A percentile compares a stretch with the other conserved stretches of the same genome.
phyloP scores from a whole-genome alignment of 495 filamentous ascomycete species.

The Saxophila tyrrhenica region DNA sequence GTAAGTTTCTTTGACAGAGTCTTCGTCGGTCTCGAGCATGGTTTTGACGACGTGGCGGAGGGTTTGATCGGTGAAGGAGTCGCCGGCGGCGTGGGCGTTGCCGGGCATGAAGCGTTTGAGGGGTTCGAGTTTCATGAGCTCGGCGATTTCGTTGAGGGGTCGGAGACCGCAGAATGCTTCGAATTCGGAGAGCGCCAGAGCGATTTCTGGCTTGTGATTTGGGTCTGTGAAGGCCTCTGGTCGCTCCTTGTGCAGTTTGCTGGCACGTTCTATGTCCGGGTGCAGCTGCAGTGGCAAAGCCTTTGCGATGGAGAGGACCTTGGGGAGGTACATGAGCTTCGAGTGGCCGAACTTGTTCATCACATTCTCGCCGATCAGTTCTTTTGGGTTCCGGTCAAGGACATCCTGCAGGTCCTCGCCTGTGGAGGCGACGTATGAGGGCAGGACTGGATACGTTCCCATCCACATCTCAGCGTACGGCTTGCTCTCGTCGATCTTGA shows the following conservation, averaged over 20 bases:
- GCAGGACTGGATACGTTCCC: conserved; percentile 65
- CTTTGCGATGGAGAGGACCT: conserved; percentile 68
- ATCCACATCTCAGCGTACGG: conserved; percentile 61
- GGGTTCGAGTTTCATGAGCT: conserved; percentile 45
- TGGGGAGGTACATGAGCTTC: conserved; percentile 65
- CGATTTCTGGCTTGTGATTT: conserved; percentile 80
- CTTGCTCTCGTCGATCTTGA: conserved; percentile 42
- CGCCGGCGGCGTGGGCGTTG: conserved; percentile 16
- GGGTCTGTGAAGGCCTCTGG: conserved; percentile 55
- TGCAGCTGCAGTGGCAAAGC: conserved; percentile 75
- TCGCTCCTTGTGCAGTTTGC: conserved; percentile 50
- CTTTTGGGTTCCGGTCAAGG: conserved; percentile 50
- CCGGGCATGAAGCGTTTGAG: conserved; percentile 43
- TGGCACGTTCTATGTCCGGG: conserved; percentile 54
- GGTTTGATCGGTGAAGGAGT: conserved; percentile 45
- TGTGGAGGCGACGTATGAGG: conserved; percentile 48
- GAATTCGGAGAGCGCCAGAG: conserved; percentile 62
- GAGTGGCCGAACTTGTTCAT: conserved; percentile 48
- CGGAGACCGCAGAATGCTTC: conserved; percentile 74
- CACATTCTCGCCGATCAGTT: conserved; percentile 52
- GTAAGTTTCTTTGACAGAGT: conserved; percentile 40
- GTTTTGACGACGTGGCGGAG: conserved; percentile 48
- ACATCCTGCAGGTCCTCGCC: conserved; percentile 55
- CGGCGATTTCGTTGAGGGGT: conserved; percentile 47
- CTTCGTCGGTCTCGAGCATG: conserved; percentile 44